Evolutionary conservation across 345 rosid genomes (phyloP).

Genomic region (Eucalyptus globulus): DNA sequence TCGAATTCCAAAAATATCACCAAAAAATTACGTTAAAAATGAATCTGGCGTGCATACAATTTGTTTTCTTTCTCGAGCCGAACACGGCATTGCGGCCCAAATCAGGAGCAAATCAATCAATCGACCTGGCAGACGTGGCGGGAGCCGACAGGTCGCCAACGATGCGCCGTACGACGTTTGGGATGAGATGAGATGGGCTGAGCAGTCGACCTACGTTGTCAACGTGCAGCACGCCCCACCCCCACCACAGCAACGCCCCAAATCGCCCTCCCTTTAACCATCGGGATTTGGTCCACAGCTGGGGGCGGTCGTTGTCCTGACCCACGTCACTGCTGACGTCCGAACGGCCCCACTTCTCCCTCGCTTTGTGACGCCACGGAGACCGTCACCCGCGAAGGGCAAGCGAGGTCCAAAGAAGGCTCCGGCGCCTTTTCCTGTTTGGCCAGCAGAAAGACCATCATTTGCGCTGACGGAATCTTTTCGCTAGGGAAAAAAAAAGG

Average conservation of each 20-base stretch:
- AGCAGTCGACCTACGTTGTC: neutral
- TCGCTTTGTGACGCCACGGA: neutral
- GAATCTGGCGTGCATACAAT: no score
- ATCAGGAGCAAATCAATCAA: neutral
- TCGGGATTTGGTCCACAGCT: neutral
- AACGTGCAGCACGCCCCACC: neutral
- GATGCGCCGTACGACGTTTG: neutral
- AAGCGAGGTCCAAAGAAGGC: neutral
- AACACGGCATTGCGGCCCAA: neutral
- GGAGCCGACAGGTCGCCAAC: neutral
- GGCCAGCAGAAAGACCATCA: neutral
- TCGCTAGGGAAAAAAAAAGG: neutral
- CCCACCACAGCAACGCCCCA: neutral
- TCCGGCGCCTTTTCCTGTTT: neutral
- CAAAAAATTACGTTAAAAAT: neutral
- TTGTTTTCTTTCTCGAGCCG: no score
- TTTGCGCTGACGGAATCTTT: neutral
- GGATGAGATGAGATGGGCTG: neutral
- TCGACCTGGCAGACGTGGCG: neutral
- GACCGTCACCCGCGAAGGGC: neutral
- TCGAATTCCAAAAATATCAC: neutral
- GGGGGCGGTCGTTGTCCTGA: neutral
- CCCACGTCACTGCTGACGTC: neutral
- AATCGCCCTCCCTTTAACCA: neutral
- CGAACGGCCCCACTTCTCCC: neutral